Evolutionary conservation across 257 asterid species (phyloP), one percentile per base, ranked within the genome.

Genomic region (Vinca minor): DNA sequence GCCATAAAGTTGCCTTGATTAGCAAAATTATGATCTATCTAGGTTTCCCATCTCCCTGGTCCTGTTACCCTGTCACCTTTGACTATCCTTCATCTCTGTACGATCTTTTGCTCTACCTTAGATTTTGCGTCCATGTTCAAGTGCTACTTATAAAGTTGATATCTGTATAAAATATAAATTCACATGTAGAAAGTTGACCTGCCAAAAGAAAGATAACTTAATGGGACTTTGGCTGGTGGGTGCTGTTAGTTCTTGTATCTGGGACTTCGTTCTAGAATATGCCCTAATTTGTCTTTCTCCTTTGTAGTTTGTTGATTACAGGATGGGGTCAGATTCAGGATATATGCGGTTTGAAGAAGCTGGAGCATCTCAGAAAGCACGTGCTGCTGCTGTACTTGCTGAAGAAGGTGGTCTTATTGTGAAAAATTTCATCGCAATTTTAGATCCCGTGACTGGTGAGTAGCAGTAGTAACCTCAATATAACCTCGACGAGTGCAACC

Each of bases 391-490:
- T 70, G 92, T 76, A 46, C 90, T 89, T 66, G 71, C 95, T 4
- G 88, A 81, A 70, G 89, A 89, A 70, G 95, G 96, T 72, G 99
- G 99, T 59, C 78, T 93, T 46, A 26, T 64, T 0, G 96, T 93
- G 74, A 93, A 93, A 67, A 93, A 89, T 71, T 93, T 74, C 72
- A 63, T 93, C 18, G 94, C 94, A 63, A 71, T 42, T 58, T 79
- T 93, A 35, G 97, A 93, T 62, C 95, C 97, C 13, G 87, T 93
- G 28, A 84, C 95, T 63, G 99, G 99, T 93, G 62, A 20, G 81
- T 63, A 14, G 23, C 49, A 26, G 28, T 44, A 11, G n/a, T n/a
- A 68, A 29, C 21, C 34, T 34, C 17, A 41, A 29, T 45, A 36
- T 59, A n/a, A 31, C 21, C 42, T 50, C 10, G 15, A 60, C 17